Conservation (phyloP, 768 basidiomycete genomes). For the Serendipita sp. region DNA sequence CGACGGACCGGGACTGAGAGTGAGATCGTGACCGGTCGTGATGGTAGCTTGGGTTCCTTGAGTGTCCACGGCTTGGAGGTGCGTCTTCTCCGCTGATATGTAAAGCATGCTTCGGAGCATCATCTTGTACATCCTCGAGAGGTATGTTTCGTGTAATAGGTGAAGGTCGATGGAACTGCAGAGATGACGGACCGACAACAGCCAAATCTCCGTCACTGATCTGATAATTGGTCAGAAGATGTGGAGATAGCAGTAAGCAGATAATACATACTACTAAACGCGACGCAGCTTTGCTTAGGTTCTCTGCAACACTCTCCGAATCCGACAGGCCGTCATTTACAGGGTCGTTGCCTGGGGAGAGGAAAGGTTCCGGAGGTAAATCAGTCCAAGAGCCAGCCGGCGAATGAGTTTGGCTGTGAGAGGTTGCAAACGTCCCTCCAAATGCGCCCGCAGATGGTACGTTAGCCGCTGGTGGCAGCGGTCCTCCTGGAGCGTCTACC, state of each 20-base stretch:
- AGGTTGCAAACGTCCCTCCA: too few relatives aligned
- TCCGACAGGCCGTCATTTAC: not conserved
- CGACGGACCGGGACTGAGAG: not conserved
- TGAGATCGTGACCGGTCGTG: not conserved
- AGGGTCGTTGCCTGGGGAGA: not conserved
- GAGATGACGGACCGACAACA: not conserved
- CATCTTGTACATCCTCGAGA: not conserved
- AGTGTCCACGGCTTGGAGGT: not conserved
- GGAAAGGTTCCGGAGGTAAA: not conserved
- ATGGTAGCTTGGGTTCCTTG: not conserved
- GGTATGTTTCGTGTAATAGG: conserved; percentile 3
- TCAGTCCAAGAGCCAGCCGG: not conserved
- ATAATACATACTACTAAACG: conserved; percentile 1
- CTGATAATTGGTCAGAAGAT: not conserved
- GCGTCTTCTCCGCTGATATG: conserved; percentile 2
- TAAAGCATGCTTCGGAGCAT: conserved; percentile 2
- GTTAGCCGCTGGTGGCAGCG: not conserved
- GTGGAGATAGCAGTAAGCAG: not conserved
- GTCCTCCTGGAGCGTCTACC: not conserved
- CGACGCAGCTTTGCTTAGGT: not conserved
- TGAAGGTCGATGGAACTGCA: conserved; percentile 3
- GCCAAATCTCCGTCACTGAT: conserved; percentile 4
- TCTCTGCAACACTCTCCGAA: conserved; percentile 1
- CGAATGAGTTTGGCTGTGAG: not conserved
- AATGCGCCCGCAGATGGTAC: not conserved